Evolutionary conservation across 805 yeast genomes (phyloP).

Genomic region (Schwanniomyces yamadae): DNA sequence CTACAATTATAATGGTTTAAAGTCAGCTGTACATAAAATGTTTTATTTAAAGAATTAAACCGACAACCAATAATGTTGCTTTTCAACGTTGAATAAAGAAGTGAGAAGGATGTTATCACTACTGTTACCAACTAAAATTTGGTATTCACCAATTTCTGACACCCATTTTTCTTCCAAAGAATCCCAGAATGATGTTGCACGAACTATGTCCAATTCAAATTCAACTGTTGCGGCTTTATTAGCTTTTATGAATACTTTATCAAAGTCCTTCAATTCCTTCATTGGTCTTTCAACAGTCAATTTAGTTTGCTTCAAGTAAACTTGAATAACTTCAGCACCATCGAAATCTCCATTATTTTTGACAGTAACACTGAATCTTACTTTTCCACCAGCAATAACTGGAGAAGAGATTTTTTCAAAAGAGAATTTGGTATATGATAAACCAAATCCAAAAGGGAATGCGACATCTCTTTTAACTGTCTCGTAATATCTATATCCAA

Average conservation of each 20-base stretch:
- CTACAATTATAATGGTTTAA: too few species aligned
- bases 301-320: constrained; percentile 21
- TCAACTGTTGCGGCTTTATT: constrained; percentile 15
- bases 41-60: too few species aligned
- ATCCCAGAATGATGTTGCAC: constrained; percentile 30
- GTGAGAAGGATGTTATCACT: constrained; percentile 13
- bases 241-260: constrained; percentile 20
- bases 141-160: constrained; percentile 22
- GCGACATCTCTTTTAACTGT: constrained; percentile 23
- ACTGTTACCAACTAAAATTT: constrained; percentile 23
- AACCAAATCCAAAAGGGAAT: constrained; percentile 33
- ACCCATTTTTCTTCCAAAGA: constrained; percentile 27
- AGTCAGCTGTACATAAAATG: too few species aligned
- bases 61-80: too few species aligned
- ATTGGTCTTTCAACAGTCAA: constrained; percentile 21
- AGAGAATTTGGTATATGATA: constrained; percentile 27
- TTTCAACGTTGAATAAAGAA: background rate
- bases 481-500: constrained; percentile 33
- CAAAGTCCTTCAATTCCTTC: constrained; percentile 32
- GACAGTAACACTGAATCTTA: constrained; percentile 12
- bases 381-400: background rate
- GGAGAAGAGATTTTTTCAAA: constrained; percentile 12
- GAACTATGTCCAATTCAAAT: constrained; percentile 20
- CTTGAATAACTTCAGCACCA: constrained; percentile 30
- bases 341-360: constrained; percentile 23